phyloP scores from a whole-genome alignment of 768 basidiomycete species.

The Boletus huronensis region DNA sequence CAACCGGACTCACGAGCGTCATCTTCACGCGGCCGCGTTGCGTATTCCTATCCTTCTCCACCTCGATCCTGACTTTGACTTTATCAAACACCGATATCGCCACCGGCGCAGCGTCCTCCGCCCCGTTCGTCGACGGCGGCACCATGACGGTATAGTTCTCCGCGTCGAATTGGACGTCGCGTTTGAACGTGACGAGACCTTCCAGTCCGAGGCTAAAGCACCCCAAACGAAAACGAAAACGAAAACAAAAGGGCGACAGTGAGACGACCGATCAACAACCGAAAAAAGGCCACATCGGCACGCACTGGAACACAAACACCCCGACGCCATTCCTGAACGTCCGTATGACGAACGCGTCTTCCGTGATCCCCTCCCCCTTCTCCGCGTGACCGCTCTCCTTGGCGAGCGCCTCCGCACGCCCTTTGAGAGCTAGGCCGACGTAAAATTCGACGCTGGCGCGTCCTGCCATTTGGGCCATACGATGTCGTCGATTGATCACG shows the following conservation, averaged over 20 bases:
- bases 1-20: constrained; percentile 66
- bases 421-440: constrained; percentile 87
- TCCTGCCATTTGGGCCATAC: constrained; percentile 97
- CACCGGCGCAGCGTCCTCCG: constrained; percentile 36
- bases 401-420: constrained; percentile 42
- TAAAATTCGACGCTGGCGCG: constrained; percentile 97
- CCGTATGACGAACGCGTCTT: constrained; percentile 91
- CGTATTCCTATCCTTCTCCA: constrained; percentile 94
- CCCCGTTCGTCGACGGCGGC: constrained; percentile 34
- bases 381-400: constrained; percentile 28
- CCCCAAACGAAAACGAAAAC: background rate
- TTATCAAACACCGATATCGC: constrained; percentile 91
- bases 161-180: constrained; percentile 83
- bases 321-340: constrained; percentile 93
- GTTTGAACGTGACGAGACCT: constrained; percentile 92
- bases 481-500: constrained; percentile 86
- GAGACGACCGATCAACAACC: no score
- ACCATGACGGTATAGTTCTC: constrained; percentile 85
- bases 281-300: background rate
- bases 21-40: constrained; percentile 88
- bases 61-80: constrained; percentile 82
- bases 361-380: constrained; percentile 42
- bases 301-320: constrained; percentile 94
- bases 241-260: no score
- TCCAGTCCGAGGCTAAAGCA: constrained; percentile 79